phyloP scores from a whole-genome alignment of 139 green algal genomes.

The Prasinococcaceae sp. region DNA sequence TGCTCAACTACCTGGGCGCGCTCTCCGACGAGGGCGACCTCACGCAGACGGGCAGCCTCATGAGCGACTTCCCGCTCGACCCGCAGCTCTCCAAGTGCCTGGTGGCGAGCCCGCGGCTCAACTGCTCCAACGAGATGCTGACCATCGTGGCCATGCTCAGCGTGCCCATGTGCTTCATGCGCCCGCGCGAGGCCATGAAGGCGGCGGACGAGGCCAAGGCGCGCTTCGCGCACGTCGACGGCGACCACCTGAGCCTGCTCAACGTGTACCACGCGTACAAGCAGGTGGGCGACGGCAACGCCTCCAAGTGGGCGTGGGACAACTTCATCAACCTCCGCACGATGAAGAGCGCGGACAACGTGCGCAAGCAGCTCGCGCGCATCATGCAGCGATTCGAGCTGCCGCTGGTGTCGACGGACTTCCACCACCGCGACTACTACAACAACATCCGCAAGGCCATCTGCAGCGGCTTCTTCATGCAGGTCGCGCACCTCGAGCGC shows the following conservation, averaged over 20 bases:
- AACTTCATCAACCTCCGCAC: conserved; percentile 89
- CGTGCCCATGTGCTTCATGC: conserved; percentile 84
- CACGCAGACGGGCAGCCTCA: conserved; percentile 69
- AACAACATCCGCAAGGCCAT: conserved; percentile 94
- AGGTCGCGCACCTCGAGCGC: conserved; percentile 81
- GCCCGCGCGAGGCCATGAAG: conserved; percentile 72
- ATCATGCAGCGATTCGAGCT: conserved; percentile 33
- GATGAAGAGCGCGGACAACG: conserved; percentile 86
- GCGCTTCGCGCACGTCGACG: conserved; percentile 85
- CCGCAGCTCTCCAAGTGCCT: conserved; percentile 92
- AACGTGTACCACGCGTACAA: conserved; percentile 99
- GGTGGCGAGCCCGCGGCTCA: conserved; percentile 75
- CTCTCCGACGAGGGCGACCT: conserved; percentile 96
- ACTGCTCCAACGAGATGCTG: conserved; percentile 93
- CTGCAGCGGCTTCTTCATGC: conserved; percentile 91
- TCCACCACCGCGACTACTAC: conserved; percentile 81
- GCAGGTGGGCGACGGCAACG: conserved; percentile 41
- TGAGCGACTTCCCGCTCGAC: conserved; percentile 97
- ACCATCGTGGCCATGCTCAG: conserved; percentile 88
- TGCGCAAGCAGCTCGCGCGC: conserved; percentile 77
- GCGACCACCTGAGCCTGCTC: conserved; percentile 94
- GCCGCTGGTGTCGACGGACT: conserved; percentile 65
- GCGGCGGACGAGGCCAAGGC: conserved; percentile 90
- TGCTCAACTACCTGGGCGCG: conserved; percentile 98
- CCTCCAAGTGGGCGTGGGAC: conserved; percentile 77